Evolutionary conservation across 108 stramenopile genomes (phyloP).

Genomic region (Pseudonitzschia multiseries): DNA sequence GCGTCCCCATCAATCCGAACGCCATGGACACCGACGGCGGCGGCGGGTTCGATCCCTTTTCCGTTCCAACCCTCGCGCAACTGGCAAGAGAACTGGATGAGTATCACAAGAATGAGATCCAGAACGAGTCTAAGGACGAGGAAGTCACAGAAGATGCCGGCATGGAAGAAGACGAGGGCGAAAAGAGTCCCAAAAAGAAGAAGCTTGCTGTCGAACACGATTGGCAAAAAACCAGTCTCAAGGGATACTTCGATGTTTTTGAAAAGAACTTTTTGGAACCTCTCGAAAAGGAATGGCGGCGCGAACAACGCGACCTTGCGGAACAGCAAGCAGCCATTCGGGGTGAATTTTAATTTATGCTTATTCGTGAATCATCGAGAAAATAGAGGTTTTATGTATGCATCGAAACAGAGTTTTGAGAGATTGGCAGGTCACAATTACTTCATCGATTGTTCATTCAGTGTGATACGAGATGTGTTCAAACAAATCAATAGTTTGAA

Average conservation of each 20-base stretch:
- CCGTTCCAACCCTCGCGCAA: constrained; percentile 79
- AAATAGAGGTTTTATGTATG: too few species aligned
- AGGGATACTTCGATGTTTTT: constrained; percentile 70
- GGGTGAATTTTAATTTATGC: constrained; percentile 73
- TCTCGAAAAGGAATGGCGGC: constrained; percentile 69
- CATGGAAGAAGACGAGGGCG: background rate
- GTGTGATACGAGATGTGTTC: too few species aligned
- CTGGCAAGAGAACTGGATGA: constrained; percentile 74
- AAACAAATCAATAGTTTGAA: too few species aligned
- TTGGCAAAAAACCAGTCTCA: constrained; percentile 88
- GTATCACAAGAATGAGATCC: constrained; percentile 28
- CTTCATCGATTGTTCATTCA: too few species aligned
- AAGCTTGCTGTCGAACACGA: constrained; percentile 27
- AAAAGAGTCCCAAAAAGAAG: constrained; percentile 4
- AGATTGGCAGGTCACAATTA: too few species aligned
- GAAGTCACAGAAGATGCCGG: background rate
- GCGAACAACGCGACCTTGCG: constrained; percentile 52
- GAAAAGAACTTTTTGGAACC: constrained; percentile 82
- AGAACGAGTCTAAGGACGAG: constrained; percentile 17
- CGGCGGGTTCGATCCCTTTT: constrained; percentile 79
- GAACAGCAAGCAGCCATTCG: constrained; percentile 75
- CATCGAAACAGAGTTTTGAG: too few species aligned
- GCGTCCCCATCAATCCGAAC: constrained; percentile 89
- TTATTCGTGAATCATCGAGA: background rate
- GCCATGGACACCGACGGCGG: constrained; percentile 35